These are phyloP conservation scores for Pseudocercospora macadamiae DNA, from an alignment of 2,329 filamentous ascomycete genomes.

Conservation along the genomic window DNA sequence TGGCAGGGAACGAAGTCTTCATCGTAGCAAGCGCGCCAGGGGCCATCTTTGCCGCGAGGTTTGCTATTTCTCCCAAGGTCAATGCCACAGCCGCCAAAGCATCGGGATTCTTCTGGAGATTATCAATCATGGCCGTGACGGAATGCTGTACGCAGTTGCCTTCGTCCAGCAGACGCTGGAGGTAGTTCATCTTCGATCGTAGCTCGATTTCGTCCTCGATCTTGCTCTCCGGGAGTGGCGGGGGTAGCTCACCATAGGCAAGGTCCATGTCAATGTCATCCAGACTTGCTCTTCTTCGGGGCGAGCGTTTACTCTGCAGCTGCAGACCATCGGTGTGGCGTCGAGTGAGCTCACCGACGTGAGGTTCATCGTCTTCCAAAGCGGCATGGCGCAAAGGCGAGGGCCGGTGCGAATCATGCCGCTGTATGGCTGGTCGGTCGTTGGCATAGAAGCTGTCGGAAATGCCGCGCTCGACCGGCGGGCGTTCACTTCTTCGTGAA, in stretches of 20 bases:
- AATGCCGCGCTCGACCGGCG: slow-evolving; percentile 48
- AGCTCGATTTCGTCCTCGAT: slow-evolving; percentile 60
- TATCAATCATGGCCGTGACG: slow-evolving; percentile 78
- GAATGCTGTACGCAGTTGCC: slow-evolving; percentile 87
- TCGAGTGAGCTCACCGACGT: slow-evolving; percentile 45
- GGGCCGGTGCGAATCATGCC: slow-evolving; percentile 26
- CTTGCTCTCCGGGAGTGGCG: slow-evolving; percentile 60
- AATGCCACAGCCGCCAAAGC: slow-evolving; percentile 92
- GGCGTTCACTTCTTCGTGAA: slow-evolving; percentile 29
- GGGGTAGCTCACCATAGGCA: slow-evolving; percentile 82
- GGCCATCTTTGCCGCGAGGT: slow-evolving; percentile 78
- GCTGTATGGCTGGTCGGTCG: slow-evolving; percentile 32
- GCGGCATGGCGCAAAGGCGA: slow-evolving; percentile 37
- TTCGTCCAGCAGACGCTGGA: slow-evolving; percentile 80
- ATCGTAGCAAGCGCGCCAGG: slow-evolving; percentile 75
- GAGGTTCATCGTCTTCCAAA: slow-evolving; percentile 32
- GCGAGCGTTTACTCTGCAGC: slow-evolving; percentile 15
- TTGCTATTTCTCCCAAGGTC: slow-evolving; percentile 87
- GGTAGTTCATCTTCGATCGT: slow-evolving; percentile 69
- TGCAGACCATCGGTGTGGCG: slow-evolving; percentile 47
- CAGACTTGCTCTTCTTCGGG: slow-evolving; percentile 42
- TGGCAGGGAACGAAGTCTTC: slow-evolving; percentile 79
- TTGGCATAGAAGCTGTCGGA: slow-evolving; percentile 52
- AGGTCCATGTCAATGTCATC: slow-evolving; percentile 82
- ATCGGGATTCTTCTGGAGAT: slow-evolving; percentile 80